These are phyloP conservation scores for Elsinoe ampelina DNA, from an alignment of 2,329 filamentous ascomycete genomes.

Conservation along the genomic window DNA sequence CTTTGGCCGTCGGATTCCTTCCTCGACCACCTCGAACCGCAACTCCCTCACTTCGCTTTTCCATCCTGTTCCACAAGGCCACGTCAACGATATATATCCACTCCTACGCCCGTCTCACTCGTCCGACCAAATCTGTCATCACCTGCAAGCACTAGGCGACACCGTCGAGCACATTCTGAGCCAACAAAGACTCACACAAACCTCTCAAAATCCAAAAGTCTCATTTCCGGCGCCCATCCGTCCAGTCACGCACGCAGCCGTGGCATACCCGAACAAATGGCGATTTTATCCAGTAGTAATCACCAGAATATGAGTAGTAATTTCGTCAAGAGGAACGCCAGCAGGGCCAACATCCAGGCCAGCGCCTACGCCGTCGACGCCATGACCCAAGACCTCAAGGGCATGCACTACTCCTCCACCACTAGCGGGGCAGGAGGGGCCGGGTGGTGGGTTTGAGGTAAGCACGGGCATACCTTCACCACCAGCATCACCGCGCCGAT, in stretches of 20 bases:
- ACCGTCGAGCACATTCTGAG: not conserved
- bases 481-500: constrained; percentile 65
- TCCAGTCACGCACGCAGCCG: constrained; percentile 29
- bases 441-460: constrained; percentile 94
- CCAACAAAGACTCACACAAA: not conserved
- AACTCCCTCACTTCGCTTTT: constrained; percentile 4
- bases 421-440: constrained; percentile 80
- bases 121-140: constrained; percentile 5
- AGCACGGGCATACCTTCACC: constrained; percentile 77
- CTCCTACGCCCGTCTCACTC: not conserved
- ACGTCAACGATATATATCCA: not conserved
- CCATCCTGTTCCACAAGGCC: constrained; percentile 8
- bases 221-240: constrained; percentile 11
- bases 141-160: not conserved
- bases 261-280: constrained; percentile 51
- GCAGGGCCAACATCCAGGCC: constrained; percentile 70
- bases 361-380: constrained; percentile 80
- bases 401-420: constrained; percentile 72
- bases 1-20: not conserved
- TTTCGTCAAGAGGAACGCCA: constrained; percentile 42
- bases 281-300: constrained; percentile 59
- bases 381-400: constrained; percentile 59
- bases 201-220: not conserved
- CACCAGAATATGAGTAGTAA: constrained; percentile 64
- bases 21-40: constrained; percentile 4